phyloP scores from a whole-genome alignment of 345 rosid genomes.

The Eucalyptus rudis region DNA sequence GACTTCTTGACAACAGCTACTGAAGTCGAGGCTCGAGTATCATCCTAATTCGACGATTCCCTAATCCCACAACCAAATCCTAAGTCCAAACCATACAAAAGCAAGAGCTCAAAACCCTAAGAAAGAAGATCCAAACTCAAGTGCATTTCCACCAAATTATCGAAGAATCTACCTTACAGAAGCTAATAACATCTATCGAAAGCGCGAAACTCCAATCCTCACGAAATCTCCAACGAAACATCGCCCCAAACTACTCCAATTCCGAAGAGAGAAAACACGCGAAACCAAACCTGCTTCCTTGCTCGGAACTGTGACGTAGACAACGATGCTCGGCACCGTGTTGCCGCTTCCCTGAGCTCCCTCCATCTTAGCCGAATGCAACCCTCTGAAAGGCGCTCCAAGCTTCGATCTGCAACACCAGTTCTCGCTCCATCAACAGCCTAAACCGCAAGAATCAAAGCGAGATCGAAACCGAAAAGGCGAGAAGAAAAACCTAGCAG shows the following conservation, averaged over 20 bases:
- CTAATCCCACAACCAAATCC: not conserved
- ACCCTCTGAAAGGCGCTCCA: constrained; percentile 6
- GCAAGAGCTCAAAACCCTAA: not conserved
- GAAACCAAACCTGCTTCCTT: constrained; percentile 64
- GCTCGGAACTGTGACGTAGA: constrained; percentile 83
- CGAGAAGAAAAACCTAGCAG: not conserved
- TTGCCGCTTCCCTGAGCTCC: constrained; percentile 17
- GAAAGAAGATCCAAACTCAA: not conserved
- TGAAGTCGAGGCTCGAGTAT: not conserved
- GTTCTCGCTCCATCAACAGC: not conserved
- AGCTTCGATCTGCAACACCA: constrained; percentile 35
- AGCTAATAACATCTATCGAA: not conserved
- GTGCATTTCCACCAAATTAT: not conserved
- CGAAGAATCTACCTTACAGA: not conserved
- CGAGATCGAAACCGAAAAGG: not conserved
- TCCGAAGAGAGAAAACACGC: not conserved
- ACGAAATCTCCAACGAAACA: not conserved
- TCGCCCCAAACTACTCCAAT: not conserved
- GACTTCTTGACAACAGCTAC: not conserved
- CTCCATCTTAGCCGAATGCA: constrained; percentile 45
- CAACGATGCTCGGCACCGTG: constrained; percentile 68
- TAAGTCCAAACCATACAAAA: not conserved
- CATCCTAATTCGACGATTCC: not conserved
- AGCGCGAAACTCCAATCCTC: not conserved
- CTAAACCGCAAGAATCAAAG: not conserved